Conservation (phyloP, 768 basidiomycete genomes). For the Candolleomyces efflorescens region DNA sequence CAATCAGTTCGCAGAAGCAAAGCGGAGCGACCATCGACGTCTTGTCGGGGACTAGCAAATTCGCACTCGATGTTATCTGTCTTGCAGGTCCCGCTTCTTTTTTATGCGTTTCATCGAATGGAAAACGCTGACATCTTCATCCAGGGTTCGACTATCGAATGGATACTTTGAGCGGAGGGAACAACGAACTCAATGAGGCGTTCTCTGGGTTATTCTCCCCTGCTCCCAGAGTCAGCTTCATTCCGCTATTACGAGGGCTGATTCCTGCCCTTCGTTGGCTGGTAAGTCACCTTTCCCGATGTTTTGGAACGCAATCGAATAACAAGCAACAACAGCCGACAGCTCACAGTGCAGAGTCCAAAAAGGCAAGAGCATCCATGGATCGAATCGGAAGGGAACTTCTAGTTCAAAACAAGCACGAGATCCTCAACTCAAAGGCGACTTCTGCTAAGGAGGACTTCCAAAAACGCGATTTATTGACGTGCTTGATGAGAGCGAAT, state of each 20-base stretch:
- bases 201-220: conserved; percentile 43
- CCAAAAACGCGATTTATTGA: conserved; percentile 47
- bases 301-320: background rate
- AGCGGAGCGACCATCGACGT: background rate
- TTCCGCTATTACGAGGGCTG: conserved; percentile 25
- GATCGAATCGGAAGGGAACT: conserved; percentile 42
- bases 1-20: background rate
- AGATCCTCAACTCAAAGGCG: conserved; percentile 17
- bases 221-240: conserved; percentile 27
- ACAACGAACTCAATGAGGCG: conserved; percentile 45
- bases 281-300: conserved; percentile 18
- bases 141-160: conserved; percentile 28
- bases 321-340: conserved; percentile 18
- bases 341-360: conserved; percentile 18
- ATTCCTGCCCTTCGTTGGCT: conserved; percentile 33
- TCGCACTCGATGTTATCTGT: conserved; percentile 9
- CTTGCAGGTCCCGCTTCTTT: conserved; percentile 1
- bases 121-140: too few species aligned
- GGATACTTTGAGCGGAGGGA: conserved; percentile 20
- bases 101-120: background rate
- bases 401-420: conserved; percentile 41
- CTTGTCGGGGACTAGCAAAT: conserved; percentile 5
- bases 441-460: conserved; percentile 9
- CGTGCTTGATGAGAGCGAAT: conserved; percentile 56
- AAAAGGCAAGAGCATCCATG: conserved; percentile 34